Percentiles rank a stretch among this genome's conserved stretches.
Evolutionary conservation across 2,329 filamentous ascomycete genomes (phyloP).

Genomic region (Sarocladium brachiariae): DNA sequence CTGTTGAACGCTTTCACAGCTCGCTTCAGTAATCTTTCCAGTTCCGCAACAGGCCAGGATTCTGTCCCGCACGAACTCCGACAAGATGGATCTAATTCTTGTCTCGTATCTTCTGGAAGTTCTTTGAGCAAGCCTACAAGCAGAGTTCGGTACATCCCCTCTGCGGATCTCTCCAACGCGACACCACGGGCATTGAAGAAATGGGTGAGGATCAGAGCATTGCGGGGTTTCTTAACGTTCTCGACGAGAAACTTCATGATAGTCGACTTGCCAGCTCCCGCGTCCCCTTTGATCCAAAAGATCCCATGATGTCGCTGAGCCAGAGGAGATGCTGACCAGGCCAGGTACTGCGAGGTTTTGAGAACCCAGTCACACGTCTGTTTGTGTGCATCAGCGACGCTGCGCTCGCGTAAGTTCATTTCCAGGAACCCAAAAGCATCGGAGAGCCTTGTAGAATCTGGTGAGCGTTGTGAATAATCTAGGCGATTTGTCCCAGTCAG

Average conservation of each 20-base stretch:
- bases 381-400: slow-evolving; percentile 26
- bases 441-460: not conserved
- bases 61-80: not conserved
- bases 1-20: not conserved
- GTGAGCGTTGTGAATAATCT: not conserved
- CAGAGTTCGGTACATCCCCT: slow-evolving; percentile 43
- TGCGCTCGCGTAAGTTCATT: slow-evolving; percentile 28
- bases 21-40: not conserved
- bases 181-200: slow-evolving; percentile 43
- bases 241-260: slow-evolving; percentile 33
- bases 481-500: not conserved
- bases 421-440: slow-evolving; percentile 27
- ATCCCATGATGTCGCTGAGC: slow-evolving; percentile 8
- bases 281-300: slow-evolving; percentile 35
- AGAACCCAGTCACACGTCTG: slow-evolving; percentile 26
- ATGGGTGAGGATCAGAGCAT: slow-evolving; percentile 27
- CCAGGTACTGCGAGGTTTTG: not conserved
- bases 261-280: slow-evolving; percentile 37
- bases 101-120: not conserved
- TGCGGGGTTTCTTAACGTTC: slow-evolving; percentile 13
- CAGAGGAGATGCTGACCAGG: slow-evolving; percentile 9
- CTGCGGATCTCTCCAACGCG: slow-evolving; percentile 34
- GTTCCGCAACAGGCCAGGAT: not conserved
- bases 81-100: not conserved
- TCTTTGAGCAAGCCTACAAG: slow-evolving; percentile 34